Conservation (phyloP, 169 alveolate genomes). For the Pseudocohnilembus persalinus region DNA sequence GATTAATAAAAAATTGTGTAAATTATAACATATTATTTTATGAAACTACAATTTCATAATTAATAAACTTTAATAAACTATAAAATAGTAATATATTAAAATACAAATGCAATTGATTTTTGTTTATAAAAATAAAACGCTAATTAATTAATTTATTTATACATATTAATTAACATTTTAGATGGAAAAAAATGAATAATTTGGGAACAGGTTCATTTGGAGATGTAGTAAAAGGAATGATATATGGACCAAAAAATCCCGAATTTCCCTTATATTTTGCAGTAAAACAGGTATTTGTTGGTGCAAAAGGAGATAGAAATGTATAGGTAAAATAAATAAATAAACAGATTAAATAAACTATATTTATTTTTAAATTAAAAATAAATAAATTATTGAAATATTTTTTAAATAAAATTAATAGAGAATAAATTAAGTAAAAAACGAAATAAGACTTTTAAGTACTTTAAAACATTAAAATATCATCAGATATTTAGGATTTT, state of each 20-base stretch:
- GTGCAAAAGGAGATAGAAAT: too few relatives aligned
- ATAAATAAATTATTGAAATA: not conserved
- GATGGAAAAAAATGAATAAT: not conserved
- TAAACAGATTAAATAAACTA: not conserved
- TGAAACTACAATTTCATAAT: too few relatives aligned
- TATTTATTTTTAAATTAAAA: not conserved
- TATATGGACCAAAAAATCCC: too few relatives aligned
- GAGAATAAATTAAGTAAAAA: constrained; percentile 17
- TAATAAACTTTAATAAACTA: too few relatives aligned
- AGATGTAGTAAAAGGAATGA: not conserved
- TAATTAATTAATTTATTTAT: too few relatives aligned
- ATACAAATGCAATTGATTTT: too few relatives aligned
- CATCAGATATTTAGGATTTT: constrained; percentile 43
- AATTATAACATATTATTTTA: too few relatives aligned
- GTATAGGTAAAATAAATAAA: not conserved
- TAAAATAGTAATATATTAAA: too few relatives aligned
- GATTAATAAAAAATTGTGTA: too few relatives aligned
- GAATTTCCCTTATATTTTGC: too few relatives aligned
- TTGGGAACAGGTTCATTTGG: not conserved
- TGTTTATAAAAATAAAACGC: not conserved
- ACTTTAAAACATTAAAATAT: constrained; percentile 36
- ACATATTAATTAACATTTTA: too few relatives aligned
- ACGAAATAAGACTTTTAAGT: constrained; percentile 27
- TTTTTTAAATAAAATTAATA: not conserved
- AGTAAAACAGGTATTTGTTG: too few relatives aligned